Conservation (phyloP, 1,284 basidiomycete species). For the Prillingera fragicola region DNA sequence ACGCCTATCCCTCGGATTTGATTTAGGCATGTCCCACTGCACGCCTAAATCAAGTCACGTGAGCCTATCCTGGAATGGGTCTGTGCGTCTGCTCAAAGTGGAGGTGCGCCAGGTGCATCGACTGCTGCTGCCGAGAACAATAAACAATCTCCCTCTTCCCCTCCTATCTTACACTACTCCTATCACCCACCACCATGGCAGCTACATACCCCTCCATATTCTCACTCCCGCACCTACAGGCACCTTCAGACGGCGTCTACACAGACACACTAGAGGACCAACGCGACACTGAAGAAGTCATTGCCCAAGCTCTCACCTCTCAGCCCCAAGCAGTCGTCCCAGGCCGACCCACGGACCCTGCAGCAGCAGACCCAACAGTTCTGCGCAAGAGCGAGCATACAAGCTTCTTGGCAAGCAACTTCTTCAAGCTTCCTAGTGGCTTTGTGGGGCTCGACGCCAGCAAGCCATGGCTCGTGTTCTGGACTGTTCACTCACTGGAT, state of each 20-base stretch:
- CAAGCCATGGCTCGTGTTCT: constrained; percentile 86
- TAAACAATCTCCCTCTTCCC: too few relatives aligned
- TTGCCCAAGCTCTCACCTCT: constrained; percentile 34
- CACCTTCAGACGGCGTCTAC: constrained; percentile 53
- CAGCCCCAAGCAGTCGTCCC: constrained; percentile 20
- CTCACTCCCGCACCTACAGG: constrained; percentile 20
- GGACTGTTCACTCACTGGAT: constrained; percentile 77
- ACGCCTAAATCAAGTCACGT: too few relatives aligned
- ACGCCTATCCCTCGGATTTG: too few relatives aligned
- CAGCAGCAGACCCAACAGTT: constrained; percentile 11
- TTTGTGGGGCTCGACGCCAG: constrained; percentile 84
- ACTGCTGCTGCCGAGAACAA: too few relatives aligned
- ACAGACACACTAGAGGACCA: constrained; percentile 64
- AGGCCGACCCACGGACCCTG: constrained; percentile 28
- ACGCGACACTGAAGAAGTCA: constrained; percentile 60
- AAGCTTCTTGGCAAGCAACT: constrained; percentile 32
- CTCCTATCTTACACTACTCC: too few relatives aligned
- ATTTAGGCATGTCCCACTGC: too few relatives aligned
- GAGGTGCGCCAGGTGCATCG: too few relatives aligned
- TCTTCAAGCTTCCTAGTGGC: constrained; percentile 56
- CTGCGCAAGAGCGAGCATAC: constrained; percentile 34
- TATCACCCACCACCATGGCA: too few relatives aligned
- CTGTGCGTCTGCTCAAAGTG: too few relatives aligned
- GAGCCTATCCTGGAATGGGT: too few relatives aligned
- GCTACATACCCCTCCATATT: constrained; percentile 39